Evolutionary conservation across 2,329 filamentous ascomycete genomes (phyloP).

Genomic region (Pseudopyrenochaeta lycopersici): DNA sequence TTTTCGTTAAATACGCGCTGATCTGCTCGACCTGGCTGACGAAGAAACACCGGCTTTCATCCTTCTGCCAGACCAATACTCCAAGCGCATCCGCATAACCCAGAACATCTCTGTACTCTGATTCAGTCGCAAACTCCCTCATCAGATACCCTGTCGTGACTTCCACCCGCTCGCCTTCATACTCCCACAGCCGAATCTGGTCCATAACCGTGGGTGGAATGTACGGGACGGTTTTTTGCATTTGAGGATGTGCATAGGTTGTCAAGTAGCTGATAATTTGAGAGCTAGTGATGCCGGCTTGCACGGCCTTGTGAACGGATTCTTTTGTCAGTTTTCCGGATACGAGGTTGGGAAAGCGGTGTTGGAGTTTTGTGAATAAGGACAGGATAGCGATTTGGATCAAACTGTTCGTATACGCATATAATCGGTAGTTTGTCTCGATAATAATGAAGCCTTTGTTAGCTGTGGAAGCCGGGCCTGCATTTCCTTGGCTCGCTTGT

Average conservation of each 20-base stretch:
- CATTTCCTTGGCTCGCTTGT: slow-evolving; percentile 21
- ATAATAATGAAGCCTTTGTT: slow-evolving; percentile 87
- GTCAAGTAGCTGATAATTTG: slow-evolving; percentile 95
- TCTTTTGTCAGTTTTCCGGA: slow-evolving; percentile 89
- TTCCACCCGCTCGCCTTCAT: slow-evolving; percentile 94
- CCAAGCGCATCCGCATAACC: slow-evolving; percentile 89
- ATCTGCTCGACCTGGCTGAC: slow-evolving; percentile 92
- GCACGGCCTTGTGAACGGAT: slow-evolving; percentile 86
- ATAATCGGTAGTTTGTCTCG: slow-evolving; percentile 97
- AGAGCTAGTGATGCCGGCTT: slow-evolving; percentile 89
- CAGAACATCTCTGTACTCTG: slow-evolving; percentile 75
- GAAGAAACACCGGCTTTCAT: slow-evolving; percentile 85
- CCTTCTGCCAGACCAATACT: slow-evolving; percentile 86
- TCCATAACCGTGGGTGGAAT: slow-evolving; percentile 96
- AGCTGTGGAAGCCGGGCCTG: slow-evolving; percentile 32
- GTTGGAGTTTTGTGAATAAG: slow-evolving; percentile 86
- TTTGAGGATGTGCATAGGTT: slow-evolving; percentile 92
- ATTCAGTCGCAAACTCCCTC: slow-evolving; percentile 79
- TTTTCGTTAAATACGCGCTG: slow-evolving; percentile 75
- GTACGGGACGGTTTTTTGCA: slow-evolving; percentile 79
- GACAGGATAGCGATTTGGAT: slow-evolving; percentile 93
- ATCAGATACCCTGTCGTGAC: slow-evolving; percentile 85
- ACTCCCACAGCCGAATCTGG: slow-evolving; percentile 96
- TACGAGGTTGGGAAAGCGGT: slow-evolving; percentile 93
- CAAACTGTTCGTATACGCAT: slow-evolving; percentile 94